These are phyloP conservation scores for Cyclotella sp. DNA, from an alignment of 108 stramenopile species.

Conservation along the genomic window DNA sequence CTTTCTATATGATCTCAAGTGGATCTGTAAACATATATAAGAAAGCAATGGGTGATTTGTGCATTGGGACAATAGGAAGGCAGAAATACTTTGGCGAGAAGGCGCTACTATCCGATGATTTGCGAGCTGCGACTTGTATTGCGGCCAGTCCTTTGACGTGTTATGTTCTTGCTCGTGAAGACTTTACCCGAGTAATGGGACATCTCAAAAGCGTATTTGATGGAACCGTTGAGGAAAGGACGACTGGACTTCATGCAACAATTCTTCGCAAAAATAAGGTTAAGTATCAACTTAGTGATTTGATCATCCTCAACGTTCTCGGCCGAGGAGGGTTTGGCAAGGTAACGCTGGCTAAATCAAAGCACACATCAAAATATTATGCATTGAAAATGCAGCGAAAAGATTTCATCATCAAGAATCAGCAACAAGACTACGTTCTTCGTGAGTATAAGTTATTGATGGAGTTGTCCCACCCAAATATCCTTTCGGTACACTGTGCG, in stretches of 20 bases:
- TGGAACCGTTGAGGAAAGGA: constrained; percentile 1
- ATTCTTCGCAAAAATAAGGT: constrained; percentile 10
- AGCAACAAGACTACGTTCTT: constrained; percentile 42
- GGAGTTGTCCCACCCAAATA: constrained; percentile 55
- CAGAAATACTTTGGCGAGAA: constrained; percentile 56
- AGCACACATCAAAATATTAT: constrained; percentile 40
- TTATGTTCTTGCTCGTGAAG: constrained; percentile 43
- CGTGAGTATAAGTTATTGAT: constrained; percentile 48
- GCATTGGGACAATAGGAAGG: constrained; percentile 30
- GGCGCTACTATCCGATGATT: constrained; percentile 48
- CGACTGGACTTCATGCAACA: neutral
- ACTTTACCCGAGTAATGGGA: constrained; percentile 67
- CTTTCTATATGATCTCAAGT: constrained; percentile 63
- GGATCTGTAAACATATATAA: constrained; percentile 45
- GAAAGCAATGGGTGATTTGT: constrained; percentile 27
- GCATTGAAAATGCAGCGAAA: constrained; percentile 54
- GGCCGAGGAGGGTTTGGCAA: constrained; percentile 53
- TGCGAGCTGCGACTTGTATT: constrained; percentile 47
- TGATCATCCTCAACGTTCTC: constrained; percentile 24
- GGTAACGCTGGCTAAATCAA: constrained; percentile 42
- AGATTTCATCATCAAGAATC: constrained; percentile 36
- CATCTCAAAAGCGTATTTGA: constrained; percentile 55
- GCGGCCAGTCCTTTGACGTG: constrained; percentile 43
- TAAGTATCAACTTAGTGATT: constrained; percentile 34
- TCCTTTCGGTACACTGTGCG: constrained; percentile 39